Evolutionary conservation across 2,329 filamentous ascomycete species (phyloP).

Genomic region (Colletotrichum limetticola): DNA sequence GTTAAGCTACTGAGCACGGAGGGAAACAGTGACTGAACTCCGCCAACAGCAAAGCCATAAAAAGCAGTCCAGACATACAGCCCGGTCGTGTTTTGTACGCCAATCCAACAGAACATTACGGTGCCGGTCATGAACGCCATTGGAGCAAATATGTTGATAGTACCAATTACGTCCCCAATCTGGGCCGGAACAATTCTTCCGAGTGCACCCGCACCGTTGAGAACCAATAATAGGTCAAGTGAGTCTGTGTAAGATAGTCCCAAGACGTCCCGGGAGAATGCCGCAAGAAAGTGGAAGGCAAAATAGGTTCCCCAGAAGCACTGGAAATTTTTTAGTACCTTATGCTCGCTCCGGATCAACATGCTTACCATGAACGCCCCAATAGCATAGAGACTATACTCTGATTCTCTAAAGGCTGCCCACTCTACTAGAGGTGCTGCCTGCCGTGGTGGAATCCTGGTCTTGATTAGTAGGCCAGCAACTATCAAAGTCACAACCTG

Average conservation of each 20-base stretch:
- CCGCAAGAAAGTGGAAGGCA: slow-evolving; percentile 67
- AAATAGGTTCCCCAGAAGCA: slow-evolving; percentile 66
- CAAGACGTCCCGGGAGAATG: slow-evolving; percentile 57
- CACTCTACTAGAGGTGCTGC: slow-evolving; percentile 55
- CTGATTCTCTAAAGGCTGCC: slow-evolving; percentile 55
- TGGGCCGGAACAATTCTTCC: slow-evolving; percentile 60
- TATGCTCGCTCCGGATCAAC: background rate
- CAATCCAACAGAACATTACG: slow-evolving; percentile 45
- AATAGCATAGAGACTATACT: slow-evolving; percentile 54
- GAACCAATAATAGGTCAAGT: slow-evolving; percentile 57
- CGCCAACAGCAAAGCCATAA: slow-evolving; percentile 43
- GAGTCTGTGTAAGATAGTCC: slow-evolving; percentile 44
- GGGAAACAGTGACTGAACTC: slow-evolving; percentile 45
- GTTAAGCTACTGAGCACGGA: slow-evolving; percentile 52
- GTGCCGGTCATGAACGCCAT: slow-evolving; percentile 38
- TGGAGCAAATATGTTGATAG: slow-evolving; percentile 62
- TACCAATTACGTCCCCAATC: slow-evolving; percentile 60
- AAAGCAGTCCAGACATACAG: slow-evolving; percentile 43
- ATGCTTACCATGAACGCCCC: slow-evolving; percentile 42
- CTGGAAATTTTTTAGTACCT: slow-evolving; percentile 38
- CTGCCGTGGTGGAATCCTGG: slow-evolving; percentile 53
- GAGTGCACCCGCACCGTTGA: slow-evolving; percentile 63
- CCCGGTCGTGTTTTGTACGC: slow-evolving; percentile 38
- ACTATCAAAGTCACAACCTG: slow-evolving; percentile 54
- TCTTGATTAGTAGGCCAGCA: slow-evolving; percentile 50